phyloP scores from a whole-genome alignment of 192 early-diverging fungal species.

The Hyaloraphidium curvatum region DNA sequence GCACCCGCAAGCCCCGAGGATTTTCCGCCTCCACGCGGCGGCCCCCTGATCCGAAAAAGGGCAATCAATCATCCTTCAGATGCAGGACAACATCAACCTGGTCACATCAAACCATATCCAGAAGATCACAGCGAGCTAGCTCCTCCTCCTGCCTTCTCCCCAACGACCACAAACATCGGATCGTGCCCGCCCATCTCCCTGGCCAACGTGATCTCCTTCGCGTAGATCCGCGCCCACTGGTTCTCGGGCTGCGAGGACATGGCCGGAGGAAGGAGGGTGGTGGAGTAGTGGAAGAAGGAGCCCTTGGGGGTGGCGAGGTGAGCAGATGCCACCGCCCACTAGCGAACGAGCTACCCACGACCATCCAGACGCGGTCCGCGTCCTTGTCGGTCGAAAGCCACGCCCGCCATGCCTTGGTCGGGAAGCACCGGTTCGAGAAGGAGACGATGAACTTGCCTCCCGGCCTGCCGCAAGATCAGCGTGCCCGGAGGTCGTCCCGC shows the following conservation, averaged over 20 bases:
- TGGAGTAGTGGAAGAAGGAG: background rate
- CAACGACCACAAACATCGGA: background rate
- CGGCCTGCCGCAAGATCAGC: background rate
- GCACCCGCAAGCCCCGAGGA: too few relatives aligned
- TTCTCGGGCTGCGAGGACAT: background rate
- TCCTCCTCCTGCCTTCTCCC: constrained; percentile 4
- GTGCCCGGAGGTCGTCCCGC: background rate
- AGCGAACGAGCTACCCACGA: background rate
- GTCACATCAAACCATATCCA: too few relatives aligned
- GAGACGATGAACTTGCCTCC: background rate
- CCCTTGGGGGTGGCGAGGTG: too few relatives aligned
- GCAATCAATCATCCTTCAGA: too few relatives aligned
- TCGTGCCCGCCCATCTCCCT: too few relatives aligned
- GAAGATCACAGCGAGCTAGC: too few relatives aligned
- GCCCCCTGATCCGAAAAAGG: too few relatives aligned
- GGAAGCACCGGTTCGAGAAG: constrained; percentile 2
- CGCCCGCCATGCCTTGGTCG: background rate
- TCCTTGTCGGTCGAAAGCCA: background rate
- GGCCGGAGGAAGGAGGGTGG: background rate
- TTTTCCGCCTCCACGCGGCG: too few relatives aligned
- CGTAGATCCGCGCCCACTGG: background rate
- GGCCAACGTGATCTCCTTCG: too few relatives aligned
- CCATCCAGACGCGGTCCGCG: constrained; percentile 1
- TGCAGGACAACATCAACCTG: too few relatives aligned
- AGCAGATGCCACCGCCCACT: too few relatives aligned